Base-by-base conservation (phyloP, 2,329 filamentous ascomycete species). In the Sporothrix euskadiensis region DNA sequence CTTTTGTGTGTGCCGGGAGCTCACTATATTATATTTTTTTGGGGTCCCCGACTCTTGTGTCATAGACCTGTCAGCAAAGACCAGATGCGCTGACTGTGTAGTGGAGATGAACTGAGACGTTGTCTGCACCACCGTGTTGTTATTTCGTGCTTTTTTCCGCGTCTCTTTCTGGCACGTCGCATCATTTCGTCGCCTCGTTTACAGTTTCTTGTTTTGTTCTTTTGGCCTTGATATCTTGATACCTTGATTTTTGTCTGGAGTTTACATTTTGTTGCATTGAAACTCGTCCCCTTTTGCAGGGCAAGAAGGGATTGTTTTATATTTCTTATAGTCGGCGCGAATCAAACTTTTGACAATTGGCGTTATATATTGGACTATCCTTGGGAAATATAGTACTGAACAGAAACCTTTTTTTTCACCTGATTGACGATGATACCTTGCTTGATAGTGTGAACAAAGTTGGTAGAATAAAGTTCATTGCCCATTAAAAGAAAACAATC, bases 271-370 rank as follows among this genome's bases (percentile, higher is more conserved):
- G 59, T 39, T 49, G 30, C 32, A 22, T 71, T 14, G 14, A 44
- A 39, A 41, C 12, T 9, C 30, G 57, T 26, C 32, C 39, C 47
- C 56, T n/a, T n/a, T 41, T 35, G 35, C 44, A 22, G 49, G 47
- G 65, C 44, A 68, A 52, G 22, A 32, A 41, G 22, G 65, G 47
- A 22, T 14, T 30, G 12, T 30, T 30, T 65, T 47, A 30, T 66
- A 66, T 66, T 66, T 66, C 39, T 66, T 47, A 47, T 30, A n/a
- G n/a, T 49, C 14, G 63, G 65, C 26, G 47, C 22, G 65, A 35
- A 6, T 16, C 5, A 8, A 47, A 5, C 26, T 56, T 56, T 56
- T 56, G 52, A 56, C 22, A 59, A 26, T 26, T 30, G 56, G 61
- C 61, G 61, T 47, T 66, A 8, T 30, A 30, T 66, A 16, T 65